These are phyloP conservation scores for Tolypocladium amazonense DNA, from an alignment of 2,329 filamentous ascomycete genomes.

Conservation along the genomic window DNA sequence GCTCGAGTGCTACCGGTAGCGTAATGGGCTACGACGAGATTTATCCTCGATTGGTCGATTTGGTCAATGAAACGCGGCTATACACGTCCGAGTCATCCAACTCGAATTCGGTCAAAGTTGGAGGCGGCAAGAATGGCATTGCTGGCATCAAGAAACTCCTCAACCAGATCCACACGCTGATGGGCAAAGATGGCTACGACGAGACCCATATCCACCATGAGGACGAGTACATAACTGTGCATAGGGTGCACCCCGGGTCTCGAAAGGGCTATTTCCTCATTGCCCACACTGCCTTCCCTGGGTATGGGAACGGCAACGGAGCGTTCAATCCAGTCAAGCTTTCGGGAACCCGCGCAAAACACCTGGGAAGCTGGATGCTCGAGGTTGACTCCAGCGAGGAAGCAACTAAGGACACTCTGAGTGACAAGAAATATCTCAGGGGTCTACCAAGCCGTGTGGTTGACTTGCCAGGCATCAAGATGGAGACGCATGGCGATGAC, in stretches of 20 bases:
- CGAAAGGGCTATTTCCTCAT: constrained; percentile 92
- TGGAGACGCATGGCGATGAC: constrained; percentile 62
- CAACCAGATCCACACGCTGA: constrained; percentile 88
- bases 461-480: constrained; percentile 60
- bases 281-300: constrained; percentile 90
- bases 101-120: constrained; percentile 45
- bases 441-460: constrained; percentile 79
- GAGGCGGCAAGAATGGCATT: constrained; percentile 71
- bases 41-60: constrained; percentile 84
- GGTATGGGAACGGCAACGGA: constrained; percentile 76
- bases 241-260: constrained; percentile 84
- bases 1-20: constrained; percentile 84
- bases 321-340: constrained; percentile 71
- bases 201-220: constrained; percentile 97
- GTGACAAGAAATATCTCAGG: constrained; percentile 60
- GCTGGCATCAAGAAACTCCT: constrained; percentile 84
- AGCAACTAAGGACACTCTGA: constrained; percentile 50
- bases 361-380: constrained; percentile 84
- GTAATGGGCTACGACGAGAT: constrained; percentile 98
- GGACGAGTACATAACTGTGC: constrained; percentile 90
- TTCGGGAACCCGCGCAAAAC: constrained; percentile 71
- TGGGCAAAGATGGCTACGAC: constrained; percentile 90
- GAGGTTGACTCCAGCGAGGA: constrained; percentile 74
- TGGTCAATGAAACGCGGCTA: constrained; percentile 77
- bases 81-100: constrained; percentile 72